Conservation (phyloP, 768 basidiomycete genomes). For the Ephemerocybe angulata region DNA sequence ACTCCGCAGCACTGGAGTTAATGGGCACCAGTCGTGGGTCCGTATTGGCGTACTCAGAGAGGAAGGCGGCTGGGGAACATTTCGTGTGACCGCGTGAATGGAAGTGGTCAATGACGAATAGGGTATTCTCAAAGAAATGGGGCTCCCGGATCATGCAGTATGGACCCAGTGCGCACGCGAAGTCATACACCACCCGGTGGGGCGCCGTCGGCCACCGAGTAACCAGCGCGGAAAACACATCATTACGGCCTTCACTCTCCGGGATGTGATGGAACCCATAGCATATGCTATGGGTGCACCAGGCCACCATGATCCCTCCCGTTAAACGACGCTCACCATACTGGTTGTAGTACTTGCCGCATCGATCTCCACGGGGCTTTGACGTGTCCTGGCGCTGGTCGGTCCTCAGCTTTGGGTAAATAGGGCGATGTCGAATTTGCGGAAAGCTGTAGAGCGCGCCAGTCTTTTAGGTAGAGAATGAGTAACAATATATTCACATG, state of each 20-base stretch:
- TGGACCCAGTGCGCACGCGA: too few relatives aligned
- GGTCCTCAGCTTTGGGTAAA: background rate
- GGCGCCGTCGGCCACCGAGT: constrained; percentile 29
- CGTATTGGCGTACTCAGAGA: constrained; percentile 22
- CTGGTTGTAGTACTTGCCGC: background rate
- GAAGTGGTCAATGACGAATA: constrained; percentile 32
- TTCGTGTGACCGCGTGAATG: constrained; percentile 31
- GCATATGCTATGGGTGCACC: constrained; percentile 32
- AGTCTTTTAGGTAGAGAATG: background rate
- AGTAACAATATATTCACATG: background rate
- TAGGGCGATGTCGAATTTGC: background rate
- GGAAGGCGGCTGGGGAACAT: constrained; percentile 27
- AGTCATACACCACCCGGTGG: too few relatives aligned
- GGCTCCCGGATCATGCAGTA: constrained; percentile 27
- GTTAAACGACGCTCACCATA: too few relatives aligned
- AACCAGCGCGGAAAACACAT: constrained; percentile 36
- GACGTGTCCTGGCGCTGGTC: background rate
- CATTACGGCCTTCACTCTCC: constrained; percentile 31
- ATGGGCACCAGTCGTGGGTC: constrained; percentile 21
- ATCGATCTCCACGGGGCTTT: background rate
- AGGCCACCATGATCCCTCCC: too few relatives aligned
- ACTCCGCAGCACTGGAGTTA: constrained; percentile 32
- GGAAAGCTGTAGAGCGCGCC: background rate
- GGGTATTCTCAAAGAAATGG: constrained; percentile 29
- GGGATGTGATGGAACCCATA: constrained; percentile 30